Evolutionary conservation across 2,329 filamentous ascomycete species (phyloP).

Genomic region (Hirsutella thompsonii): DNA sequence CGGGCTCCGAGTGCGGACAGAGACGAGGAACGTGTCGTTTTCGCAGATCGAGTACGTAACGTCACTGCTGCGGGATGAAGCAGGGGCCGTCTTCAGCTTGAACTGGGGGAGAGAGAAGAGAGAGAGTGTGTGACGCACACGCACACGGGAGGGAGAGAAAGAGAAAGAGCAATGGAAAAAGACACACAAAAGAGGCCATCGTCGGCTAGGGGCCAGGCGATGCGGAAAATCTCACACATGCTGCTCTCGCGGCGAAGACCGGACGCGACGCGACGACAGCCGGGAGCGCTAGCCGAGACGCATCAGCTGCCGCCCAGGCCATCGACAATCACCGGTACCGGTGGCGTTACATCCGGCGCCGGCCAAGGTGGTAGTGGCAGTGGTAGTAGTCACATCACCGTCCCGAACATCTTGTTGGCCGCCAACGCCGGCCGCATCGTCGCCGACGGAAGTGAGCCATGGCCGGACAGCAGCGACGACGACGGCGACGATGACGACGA

Average conservation of each 20-base stretch:
- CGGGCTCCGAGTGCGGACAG: no score
- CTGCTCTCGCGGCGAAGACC: slow-evolving; percentile 14
- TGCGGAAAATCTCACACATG: slow-evolving; percentile 21
- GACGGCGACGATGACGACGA: neutral
- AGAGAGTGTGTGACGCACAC: no score
- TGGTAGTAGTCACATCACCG: no score
- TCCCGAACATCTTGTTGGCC: slow-evolving; percentile 7
- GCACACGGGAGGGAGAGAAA: no score
- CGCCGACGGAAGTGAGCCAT: slow-evolving; percentile 10
- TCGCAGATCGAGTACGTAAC: no score
- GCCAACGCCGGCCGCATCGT: slow-evolving; percentile 15
- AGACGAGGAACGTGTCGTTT: no score
- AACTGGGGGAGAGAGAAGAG: no score
- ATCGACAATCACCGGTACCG: slow-evolving; percentile 6
- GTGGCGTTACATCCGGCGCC: neutral
- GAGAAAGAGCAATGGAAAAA: no score
- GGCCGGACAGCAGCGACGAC: neutral
- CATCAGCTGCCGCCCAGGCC: slow-evolving; percentile 18
- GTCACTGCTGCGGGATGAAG: no score
- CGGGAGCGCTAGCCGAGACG: slow-evolving; percentile 6
- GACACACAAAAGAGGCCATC: no score
- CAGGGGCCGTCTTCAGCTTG: no score
- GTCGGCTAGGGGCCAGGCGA: slow-evolving; percentile 6
- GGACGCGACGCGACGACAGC: slow-evolving; percentile 6
- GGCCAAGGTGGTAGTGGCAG: slow-evolving; percentile 2